Evolutionary conservation across 106 monocot genomes (phyloP).

Genomic region (Agapanthus africanus): DNA sequence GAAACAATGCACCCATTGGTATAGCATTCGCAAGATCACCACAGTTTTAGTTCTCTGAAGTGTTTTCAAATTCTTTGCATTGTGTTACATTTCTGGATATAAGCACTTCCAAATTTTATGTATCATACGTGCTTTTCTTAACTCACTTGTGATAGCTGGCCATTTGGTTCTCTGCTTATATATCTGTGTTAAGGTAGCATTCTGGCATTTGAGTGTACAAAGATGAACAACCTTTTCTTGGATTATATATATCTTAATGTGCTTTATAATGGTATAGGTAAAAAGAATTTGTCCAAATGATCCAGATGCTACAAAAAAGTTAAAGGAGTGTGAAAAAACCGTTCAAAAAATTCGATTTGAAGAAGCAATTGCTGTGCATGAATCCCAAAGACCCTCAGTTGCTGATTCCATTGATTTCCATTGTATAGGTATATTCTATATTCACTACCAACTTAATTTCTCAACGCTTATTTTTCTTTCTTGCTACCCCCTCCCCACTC

Average conservation of each 20-base stretch:
- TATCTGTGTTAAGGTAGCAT: not conserved
- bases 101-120: not conserved
- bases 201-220: not conserved
- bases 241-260: not conserved
- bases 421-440: slow-evolving; percentile 48
- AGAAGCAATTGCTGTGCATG: slow-evolving; percentile 80
- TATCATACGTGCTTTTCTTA: not conserved
- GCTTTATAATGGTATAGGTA: slow-evolving; percentile 34
- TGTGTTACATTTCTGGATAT: not conserved
- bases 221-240: not conserved
- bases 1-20: no score
- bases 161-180: not conserved
- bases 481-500: no score
- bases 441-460: no score
- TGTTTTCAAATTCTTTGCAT: no score
- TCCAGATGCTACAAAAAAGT: slow-evolving; percentile 87
- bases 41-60: not conserved
- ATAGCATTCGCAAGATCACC: no score
- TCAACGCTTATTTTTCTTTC: no score
- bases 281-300: slow-evolving; percentile 88
- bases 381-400: slow-evolving; percentile 45
- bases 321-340: slow-evolving; percentile 96
- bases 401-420: slow-evolving; percentile 87
- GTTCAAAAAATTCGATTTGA: slow-evolving; percentile 95
- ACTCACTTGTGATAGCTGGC: not conserved